Base-by-base conservation (phyloP, 2,329 filamentous ascomycete species). In the Cytospora piceae region DNA sequence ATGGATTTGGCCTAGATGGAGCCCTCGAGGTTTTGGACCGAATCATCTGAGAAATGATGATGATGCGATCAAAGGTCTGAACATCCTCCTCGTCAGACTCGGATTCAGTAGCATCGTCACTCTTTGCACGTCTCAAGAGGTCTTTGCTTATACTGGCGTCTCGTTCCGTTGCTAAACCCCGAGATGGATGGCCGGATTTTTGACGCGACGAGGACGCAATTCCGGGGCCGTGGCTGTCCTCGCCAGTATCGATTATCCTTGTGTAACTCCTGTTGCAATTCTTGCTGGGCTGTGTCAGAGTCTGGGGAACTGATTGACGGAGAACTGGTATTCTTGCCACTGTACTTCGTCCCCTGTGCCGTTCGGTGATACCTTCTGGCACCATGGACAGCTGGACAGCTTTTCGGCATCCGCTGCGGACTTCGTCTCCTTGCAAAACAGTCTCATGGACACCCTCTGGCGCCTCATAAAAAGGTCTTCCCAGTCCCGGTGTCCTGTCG, bases 21-120 rank as follows among this genome's bases (percentile, higher is more conserved):
- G 80, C 79, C 73, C 79, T 79, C 15, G 46, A 39, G 17, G 20
- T n/a, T 20, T 20, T 42, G 39, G 39, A 20, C 6, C 15, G 2
- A 15, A 12, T 20, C 17, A n/a, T 20, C 20, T 24, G 57, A 20
- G 39, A 51, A 12, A 59, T 24, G 24, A 59, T 29, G 20, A 46
- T 22, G 24, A 59, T 51, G 2, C 57, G 42, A 17, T 29, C 32
- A 9, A 51, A 22, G 11, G 27, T 17, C 29, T 27, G n/a, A 3
- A 24, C 46, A 3, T 59, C 24, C 20, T 32, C 57, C 7, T 59
- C 39, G 51, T 59, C 57, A 14, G 57, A 59, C 27, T 20, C 57
- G 6, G 57, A 59, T 11, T n/a, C 57, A 11, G 39, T 20, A 42
- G 39, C 17, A 2, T 42, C 11, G 15, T n/a, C 39, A 12, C 12